These are phyloP conservation scores for Aspergillus egyptiacus DNA, from an alignment of 495 filamentous ascomycete species.

Conservation along the genomic window DNA sequence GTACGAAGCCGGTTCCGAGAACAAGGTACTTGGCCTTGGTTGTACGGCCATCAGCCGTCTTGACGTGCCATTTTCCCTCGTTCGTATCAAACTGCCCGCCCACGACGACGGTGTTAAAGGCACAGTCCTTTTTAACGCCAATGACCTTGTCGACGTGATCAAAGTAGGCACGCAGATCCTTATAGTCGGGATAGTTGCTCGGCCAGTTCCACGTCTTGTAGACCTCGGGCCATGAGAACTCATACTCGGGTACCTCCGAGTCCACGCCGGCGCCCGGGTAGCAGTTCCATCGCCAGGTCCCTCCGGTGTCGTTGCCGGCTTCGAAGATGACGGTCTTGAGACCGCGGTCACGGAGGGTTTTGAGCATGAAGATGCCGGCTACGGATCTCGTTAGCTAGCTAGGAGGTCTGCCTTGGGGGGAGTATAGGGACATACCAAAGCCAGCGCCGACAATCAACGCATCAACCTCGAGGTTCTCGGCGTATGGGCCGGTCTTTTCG, in stretches of 20 bases:
- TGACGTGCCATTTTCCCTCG: constrained; percentile 25
- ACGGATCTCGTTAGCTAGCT: not conserved
- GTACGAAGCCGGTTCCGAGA: constrained; percentile 24
- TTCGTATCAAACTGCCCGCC: constrained; percentile 30
- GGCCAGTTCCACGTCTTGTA: constrained; percentile 51
- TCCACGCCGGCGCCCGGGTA: constrained; percentile 50
- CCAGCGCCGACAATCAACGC: constrained; percentile 32
- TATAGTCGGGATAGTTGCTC: constrained; percentile 43
- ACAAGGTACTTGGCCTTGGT: constrained; percentile 28
- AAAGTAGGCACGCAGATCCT: constrained; percentile 51
- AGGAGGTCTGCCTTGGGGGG: constrained; percentile 20
- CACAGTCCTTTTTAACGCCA: constrained; percentile 45
- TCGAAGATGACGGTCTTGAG: constrained; percentile 39
- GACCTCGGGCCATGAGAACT: constrained; percentile 45
- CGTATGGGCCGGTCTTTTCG: not conserved
- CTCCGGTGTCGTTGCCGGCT: constrained; percentile 41
- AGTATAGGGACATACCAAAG: constrained; percentile 39
- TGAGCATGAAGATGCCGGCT: constrained; percentile 8
- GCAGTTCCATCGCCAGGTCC: constrained; percentile 49
- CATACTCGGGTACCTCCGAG: constrained; percentile 45
- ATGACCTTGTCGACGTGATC: constrained; percentile 48
- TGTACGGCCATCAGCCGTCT: constrained; percentile 16
- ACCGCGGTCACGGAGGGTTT: constrained; percentile 29
- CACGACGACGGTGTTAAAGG: constrained; percentile 46
- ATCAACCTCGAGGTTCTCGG: constrained; percentile 12